A percentile compares a stretch with the other conserved stretches of the same genome.
These are phyloP conservation scores for Phytophthora colocasiae DNA, from an alignment of 352 stramenopile species.

Conservation along the genomic window DNA sequence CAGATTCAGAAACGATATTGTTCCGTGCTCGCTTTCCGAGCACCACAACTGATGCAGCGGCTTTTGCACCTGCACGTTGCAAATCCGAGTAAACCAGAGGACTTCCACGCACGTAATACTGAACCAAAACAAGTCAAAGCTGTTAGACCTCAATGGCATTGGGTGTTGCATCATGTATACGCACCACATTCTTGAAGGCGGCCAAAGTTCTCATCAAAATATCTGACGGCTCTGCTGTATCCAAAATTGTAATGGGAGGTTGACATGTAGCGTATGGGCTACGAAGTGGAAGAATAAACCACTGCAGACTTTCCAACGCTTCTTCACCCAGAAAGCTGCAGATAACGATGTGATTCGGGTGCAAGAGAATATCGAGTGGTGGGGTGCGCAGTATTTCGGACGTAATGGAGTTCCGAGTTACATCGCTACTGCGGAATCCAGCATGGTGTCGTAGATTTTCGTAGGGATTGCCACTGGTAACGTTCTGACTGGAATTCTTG, in stretches of 20 bases:
- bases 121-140: background rate
- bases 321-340: conserved; percentile 88
- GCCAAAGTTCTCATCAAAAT: conserved; percentile 56
- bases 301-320: conserved; percentile 75
- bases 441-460: conserved; percentile 41
- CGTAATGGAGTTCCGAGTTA: conserved; percentile 23
- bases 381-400: conserved; percentile 52
- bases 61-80: conserved; percentile 82
- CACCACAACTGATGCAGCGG: conserved; percentile 79
- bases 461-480: conserved; percentile 53
- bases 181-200: conserved; percentile 74
- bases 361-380: conserved; percentile 62
- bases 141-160: background rate
- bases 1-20: conserved; percentile 30
- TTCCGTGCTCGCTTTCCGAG: conserved; percentile 75
- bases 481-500: conserved; percentile 40
- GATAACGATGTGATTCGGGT: conserved; percentile 78
- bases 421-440: conserved; percentile 28
- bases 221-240: conserved; percentile 66
- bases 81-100: conserved; percentile 81
- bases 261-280: conserved; percentile 55
- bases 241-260: conserved; percentile 83
- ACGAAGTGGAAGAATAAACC: conserved; percentile 77
- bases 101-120: conserved; percentile 87
- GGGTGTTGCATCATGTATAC: conserved; percentile 13